Evolutionary conservation across 169 alveolate genomes (phyloP), one percentile per base, ranked within the genome.

Genomic region (Cryptosporidium sp.): DNA sequence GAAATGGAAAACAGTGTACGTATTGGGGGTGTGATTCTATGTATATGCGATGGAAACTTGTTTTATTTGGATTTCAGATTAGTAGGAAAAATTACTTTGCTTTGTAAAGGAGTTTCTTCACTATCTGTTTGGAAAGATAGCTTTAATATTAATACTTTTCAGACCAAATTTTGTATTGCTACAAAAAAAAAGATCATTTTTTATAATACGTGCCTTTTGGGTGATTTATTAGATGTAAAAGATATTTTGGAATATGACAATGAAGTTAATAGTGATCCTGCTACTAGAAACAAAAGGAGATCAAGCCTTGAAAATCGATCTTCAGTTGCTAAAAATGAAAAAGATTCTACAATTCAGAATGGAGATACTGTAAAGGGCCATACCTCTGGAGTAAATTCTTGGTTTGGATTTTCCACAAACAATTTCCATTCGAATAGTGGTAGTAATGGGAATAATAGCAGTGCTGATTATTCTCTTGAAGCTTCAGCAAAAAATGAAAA

Each of bases 191-290:
- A 45, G 51, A 80, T 80, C 33, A 41, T 43, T 18, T 80, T 80
- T 43, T 80, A 80, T 80, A 80, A 80, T 80, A 80, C 89, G n/a
- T 62, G 73, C 7, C 37, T 80, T 80, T 80, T 65, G 33, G 75
- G 89, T 2, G 75, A 80, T 45, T 80, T 80, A 35, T 26, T 45
- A 14, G 67, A 80, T 62, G 29, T 62, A 37, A 59, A 58, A n/a
- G 70, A 73, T 37, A 52, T 59, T 16, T 3, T 43, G 62, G 75
- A 80, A 65, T 10, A 35, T n/a, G 71, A 65, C 31, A n/a, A 65
- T 37, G 71, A 65, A 9, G 3, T 3, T 8, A 16, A 1, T 55
- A n/a, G 1, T 55, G 10, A 26, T 23, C 18, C 67, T 23, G 9
- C 31, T 21, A 23, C 6, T 16, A 1, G 29, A 14, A 29, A 37